A percentile compares a stretch with the other conserved stretches of the same genome.
Evolutionary conservation across 345 rosid genomes (phyloP).

Genomic region (Hirschfeldia incana): DNA sequence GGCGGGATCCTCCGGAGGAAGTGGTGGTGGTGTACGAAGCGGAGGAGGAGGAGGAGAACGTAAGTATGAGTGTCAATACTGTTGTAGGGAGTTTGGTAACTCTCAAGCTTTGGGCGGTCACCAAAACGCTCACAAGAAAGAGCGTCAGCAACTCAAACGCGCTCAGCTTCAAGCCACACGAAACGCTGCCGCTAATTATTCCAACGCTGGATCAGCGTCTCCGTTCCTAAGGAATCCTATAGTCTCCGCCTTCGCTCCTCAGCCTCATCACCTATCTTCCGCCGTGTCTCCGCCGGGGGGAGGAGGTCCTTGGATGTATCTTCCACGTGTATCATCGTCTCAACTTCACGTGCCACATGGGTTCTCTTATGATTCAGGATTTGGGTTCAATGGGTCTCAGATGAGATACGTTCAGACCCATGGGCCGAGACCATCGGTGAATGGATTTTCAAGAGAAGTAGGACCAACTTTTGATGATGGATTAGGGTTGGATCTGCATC

Average conservation of each 20-base stretch:
- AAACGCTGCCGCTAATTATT: conserved; percentile 50
- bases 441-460: conserved; percentile 68
- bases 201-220: conserved; percentile 43
- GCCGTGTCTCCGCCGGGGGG: conserved; percentile 40
- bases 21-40: conserved; percentile 21
- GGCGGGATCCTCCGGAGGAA: conserved; percentile 33
- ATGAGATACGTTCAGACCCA: conserved; percentile 33
- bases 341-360: conserved; percentile 84
- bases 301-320: conserved; percentile 72
- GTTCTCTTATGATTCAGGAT: conserved; percentile 45
- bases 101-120: conserved; percentile 98
- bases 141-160: conserved; percentile 77
- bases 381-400: conserved; percentile 37
- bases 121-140: conserved; percentile 98
- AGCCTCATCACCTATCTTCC: conserved; percentile 70
- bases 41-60: conserved; percentile 54
- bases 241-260: conserved; percentile 84
- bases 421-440: conserved; percentile 57
- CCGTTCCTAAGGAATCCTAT: conserved; percentile 77
- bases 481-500: conserved; percentile 86
- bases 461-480: conserved; percentile 76
- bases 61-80: conserved; percentile 92
- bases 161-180: conserved; percentile 72
- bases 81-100: conserved; percentile 85
- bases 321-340: conserved; percentile 64